Conservation (phyloP, 352 stramenopile genomes). For the Globisporangium apiculatum region DNA sequence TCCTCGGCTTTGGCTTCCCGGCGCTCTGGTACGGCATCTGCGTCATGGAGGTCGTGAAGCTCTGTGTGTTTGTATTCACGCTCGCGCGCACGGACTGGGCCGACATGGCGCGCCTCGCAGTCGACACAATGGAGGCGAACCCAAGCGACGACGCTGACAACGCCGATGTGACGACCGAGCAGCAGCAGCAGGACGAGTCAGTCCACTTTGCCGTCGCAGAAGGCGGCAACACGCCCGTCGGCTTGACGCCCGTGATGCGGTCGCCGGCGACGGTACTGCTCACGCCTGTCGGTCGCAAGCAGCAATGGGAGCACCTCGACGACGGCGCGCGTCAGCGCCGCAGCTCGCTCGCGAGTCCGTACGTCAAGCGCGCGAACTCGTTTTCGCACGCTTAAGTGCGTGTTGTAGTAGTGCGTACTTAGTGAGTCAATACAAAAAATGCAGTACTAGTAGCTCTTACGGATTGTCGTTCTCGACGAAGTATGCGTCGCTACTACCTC, state of each 20-base stretch:
- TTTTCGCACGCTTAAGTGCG: slow-evolving; percentile 23
- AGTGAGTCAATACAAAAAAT: neutral
- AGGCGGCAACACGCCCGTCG: slow-evolving; percentile 46
- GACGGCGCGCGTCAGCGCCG: slow-evolving; percentile 23
- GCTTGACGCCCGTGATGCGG: slow-evolving; percentile 28
- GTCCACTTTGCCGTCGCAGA: slow-evolving; percentile 30
- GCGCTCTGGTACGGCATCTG: slow-evolving; percentile 43
- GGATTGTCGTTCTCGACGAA: neutral
- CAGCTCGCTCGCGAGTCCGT: slow-evolving; percentile 16
- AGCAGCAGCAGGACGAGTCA: slow-evolving; percentile 15
- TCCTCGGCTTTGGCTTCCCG: slow-evolving; percentile 34
- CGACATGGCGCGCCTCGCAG: slow-evolving; percentile 28
- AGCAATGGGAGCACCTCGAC: slow-evolving; percentile 54
- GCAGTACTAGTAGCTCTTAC: neutral
- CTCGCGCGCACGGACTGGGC: slow-evolving; percentile 37
- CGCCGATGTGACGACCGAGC: slow-evolving; percentile 5
- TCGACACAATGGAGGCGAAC: slow-evolving; percentile 35
- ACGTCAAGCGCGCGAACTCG: slow-evolving; percentile 20
- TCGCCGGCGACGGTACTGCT: slow-evolving; percentile 52
- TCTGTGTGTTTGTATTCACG: slow-evolving; percentile 26
- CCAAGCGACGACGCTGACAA: slow-evolving; percentile 22
- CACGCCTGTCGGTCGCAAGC: slow-evolving; percentile 39
- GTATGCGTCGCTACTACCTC: neutral
- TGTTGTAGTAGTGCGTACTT: slow-evolving; percentile 6
- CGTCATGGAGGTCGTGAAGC: slow-evolving; percentile 37